Evolutionary conservation across 768 basidiomycete genomes (phyloP).

Genomic region (Pleurotus ostreatus): DNA sequence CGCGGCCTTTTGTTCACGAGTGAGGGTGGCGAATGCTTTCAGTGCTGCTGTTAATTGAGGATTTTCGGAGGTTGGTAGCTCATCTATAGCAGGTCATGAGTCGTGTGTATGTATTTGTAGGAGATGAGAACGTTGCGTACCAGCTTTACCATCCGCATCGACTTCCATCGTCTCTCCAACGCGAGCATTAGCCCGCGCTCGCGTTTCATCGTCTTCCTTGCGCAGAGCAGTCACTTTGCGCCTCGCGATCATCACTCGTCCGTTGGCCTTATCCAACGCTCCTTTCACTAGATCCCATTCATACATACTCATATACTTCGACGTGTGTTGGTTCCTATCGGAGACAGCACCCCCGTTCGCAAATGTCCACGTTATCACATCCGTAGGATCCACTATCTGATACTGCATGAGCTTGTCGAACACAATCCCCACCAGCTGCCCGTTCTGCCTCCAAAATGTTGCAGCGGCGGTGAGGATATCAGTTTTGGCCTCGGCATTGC

Average conservation of each 20-base stretch:
- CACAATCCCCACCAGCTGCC: constrained; percentile 87
- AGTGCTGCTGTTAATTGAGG: constrained; percentile 67
- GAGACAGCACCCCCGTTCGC: constrained; percentile 38
- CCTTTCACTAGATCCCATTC: constrained; percentile 86
- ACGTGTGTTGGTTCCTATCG: constrained; percentile 32
- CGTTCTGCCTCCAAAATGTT: constrained; percentile 79
- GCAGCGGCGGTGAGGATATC: constrained; percentile 71
- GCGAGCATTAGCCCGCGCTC: constrained; percentile 70
- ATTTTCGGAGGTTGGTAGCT: constrained; percentile 49
- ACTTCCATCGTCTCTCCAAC: constrained; percentile 64
- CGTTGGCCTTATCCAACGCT: constrained; percentile 88
- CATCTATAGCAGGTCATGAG: constrained; percentile 26
- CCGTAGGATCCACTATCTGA: constrained; percentile 91
- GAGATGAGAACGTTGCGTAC: constrained; percentile 18
- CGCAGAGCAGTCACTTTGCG: constrained; percentile 69
- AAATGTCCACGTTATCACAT: constrained; percentile 87
- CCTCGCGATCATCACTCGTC: constrained; percentile 75
- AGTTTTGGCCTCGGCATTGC: constrained; percentile 54
- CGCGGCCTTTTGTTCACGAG: constrained; percentile 71
- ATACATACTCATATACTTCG: constrained; percentile 49
- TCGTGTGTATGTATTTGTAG: too few relatives aligned
- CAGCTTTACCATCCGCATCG: constrained; percentile 60
- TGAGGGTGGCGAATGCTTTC: constrained; percentile 72
- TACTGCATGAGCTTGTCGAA: constrained; percentile 99
- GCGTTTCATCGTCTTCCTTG: constrained; percentile 86